Evolutionary conservation across 78 protist genomes (phyloP).

Genomic region (Chrysochromulina tobinii): DNA sequence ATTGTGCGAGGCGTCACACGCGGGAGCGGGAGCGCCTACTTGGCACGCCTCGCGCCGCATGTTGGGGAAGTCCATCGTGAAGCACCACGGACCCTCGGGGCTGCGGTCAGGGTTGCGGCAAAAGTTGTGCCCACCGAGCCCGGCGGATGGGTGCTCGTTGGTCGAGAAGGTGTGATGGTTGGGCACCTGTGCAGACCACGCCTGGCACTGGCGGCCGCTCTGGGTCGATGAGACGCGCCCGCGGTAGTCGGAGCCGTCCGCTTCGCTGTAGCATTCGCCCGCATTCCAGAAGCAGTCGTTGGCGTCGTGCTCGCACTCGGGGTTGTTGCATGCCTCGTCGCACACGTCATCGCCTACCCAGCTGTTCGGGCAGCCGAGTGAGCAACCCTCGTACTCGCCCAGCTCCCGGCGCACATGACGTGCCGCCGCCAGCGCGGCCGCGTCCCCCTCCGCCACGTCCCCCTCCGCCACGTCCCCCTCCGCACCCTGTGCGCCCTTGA

Average conservation of each 20-base stretch:
- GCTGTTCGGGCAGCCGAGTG: not conserved
- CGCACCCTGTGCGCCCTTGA: no score
- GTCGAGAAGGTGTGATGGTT: not conserved
- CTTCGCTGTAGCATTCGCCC: not conserved
- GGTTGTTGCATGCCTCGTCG: not conserved
- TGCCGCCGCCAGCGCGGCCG: no score
- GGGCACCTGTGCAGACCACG: not conserved
- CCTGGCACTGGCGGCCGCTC: constrained; percentile 14
- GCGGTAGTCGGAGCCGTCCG: constrained; percentile 2
- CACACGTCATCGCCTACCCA: not conserved
- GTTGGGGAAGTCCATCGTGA: not conserved
- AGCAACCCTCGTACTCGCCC: not conserved
- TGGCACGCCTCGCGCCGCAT: not conserved
- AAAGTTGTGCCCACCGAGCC: constrained; percentile 38
- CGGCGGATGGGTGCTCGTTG: not conserved
- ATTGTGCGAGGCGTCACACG: not conserved
- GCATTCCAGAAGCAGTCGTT: not conserved
- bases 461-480: no score
- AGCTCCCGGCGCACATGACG: not conserved
- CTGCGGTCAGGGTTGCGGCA: constrained; percentile 39
- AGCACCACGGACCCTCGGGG: constrained; percentile 16
- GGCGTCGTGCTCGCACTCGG: not conserved
- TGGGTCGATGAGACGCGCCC: not conserved
- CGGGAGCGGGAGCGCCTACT: not conserved
- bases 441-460: no score